A percentile compares a stretch with the other conserved stretches of the same genome.
These are phyloP conservation scores for Fusarium torulosum DNA, from an alignment of 2,329 filamentous ascomycete species.

Conservation along the genomic window DNA sequence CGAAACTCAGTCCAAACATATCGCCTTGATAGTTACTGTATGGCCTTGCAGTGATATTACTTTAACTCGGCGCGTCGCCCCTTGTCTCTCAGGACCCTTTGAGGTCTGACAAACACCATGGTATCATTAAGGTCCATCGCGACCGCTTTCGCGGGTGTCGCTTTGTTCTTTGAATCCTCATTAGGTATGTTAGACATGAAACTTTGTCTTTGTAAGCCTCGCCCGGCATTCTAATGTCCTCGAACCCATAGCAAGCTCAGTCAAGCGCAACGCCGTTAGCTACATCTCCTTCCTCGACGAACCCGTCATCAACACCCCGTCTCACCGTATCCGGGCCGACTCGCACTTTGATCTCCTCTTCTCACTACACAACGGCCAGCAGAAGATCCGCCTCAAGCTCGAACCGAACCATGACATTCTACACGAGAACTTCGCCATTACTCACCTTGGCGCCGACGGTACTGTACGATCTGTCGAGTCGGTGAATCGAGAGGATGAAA, in stretches of 20 bases:
- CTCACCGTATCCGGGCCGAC: conserved; percentile 81
- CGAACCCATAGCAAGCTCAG: conserved; percentile 71
- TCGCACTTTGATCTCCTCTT: conserved; percentile 91
- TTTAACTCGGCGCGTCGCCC: conserved; percentile 31
- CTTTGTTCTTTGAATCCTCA: conserved; percentile 50
- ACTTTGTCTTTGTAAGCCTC: neutral
- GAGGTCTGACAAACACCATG: conserved; percentile 49
- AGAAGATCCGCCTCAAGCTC: conserved; percentile 82
- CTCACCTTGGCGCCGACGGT: conserved; percentile 80
- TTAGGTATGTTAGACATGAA: conserved; percentile 46
- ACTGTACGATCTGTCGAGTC: conserved; percentile 73
- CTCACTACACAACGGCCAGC: conserved; percentile 72
- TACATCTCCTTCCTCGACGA: conserved; percentile 80
- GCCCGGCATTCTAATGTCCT: conserved; percentile 36
- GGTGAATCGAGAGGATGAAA: conserved; percentile 79
- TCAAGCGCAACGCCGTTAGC: conserved; percentile 80
- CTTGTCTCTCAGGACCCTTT: conserved; percentile 30
- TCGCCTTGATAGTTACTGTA: conserved; percentile 20
- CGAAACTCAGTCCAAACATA: neutral
- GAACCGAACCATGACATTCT: conserved; percentile 94
- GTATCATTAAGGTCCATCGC: conserved; percentile 51
- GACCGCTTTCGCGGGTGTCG: conserved; percentile 50
- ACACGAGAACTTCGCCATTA: conserved; percentile 78
- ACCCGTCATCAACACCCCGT: conserved; percentile 81
- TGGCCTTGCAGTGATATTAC: conserved; percentile 38